phyloP scores from a whole-genome alignment of 495 filamentous ascomycete species.

The Neurospora sp. region DNA sequence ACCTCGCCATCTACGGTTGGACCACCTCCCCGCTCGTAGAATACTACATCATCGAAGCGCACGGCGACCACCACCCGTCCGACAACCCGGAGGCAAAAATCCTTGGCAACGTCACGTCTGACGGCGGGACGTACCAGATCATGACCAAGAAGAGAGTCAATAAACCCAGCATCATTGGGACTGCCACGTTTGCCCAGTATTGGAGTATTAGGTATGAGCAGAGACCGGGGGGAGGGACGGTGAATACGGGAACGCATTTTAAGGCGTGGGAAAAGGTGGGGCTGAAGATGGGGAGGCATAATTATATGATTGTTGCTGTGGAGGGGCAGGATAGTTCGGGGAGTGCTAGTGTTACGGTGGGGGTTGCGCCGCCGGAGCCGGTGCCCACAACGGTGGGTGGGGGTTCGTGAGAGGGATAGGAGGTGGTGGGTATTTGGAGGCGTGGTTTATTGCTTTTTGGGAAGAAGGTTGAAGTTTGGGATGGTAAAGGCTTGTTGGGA shows the following conservation, averaged over 20 bases:
- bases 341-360: slow-evolving; percentile 25
- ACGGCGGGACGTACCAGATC: slow-evolving; percentile 49
- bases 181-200: slow-evolving; percentile 51
- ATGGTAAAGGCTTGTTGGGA: not conserved
- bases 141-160: slow-evolving; percentile 43
- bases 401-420: not conserved
- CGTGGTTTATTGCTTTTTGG: not conserved
- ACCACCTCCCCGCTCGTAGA: slow-evolving; percentile 51
- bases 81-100: slow-evolving; percentile 27
- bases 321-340: slow-evolving; percentile 31
- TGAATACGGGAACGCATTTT: slow-evolving; percentile 40
- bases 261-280: slow-evolving; percentile 37
- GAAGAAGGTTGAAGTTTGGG: not conserved
- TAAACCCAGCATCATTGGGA: slow-evolving; percentile 48
- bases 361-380: slow-evolving; percentile 9
- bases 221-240: slow-evolving; percentile 23
- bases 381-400: not conserved
- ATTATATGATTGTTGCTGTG: slow-evolving; percentile 45
- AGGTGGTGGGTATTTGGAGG: not conserved
- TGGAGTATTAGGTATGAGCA: slow-evolving; percentile 40
- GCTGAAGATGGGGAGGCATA: slow-evolving; percentile 36
- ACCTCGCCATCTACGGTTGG: slow-evolving; percentile 48
- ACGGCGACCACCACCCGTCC: slow-evolving; percentile 45
- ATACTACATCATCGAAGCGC: slow-evolving; percentile 55
- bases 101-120: slow-evolving; percentile 42